A percentile compares a stretch with the other conserved stretches of the same genome.
Evolutionary conservation across 495 filamentous ascomycete genomes (phyloP).

Genomic region (Penicillium turbatum): DNA sequence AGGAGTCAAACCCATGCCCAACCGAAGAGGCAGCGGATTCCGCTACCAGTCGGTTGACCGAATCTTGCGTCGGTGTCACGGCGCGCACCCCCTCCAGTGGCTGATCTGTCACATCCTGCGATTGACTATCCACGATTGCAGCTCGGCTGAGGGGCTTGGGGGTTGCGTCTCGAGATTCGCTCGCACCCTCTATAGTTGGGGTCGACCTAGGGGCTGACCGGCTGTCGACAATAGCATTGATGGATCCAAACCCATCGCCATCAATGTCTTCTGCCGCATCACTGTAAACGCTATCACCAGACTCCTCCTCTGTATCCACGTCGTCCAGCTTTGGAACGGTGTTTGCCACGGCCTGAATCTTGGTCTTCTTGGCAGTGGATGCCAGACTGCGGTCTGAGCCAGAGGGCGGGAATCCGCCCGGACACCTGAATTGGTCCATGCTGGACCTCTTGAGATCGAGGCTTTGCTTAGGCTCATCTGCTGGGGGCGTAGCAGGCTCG

Average conservation of each 20-base stretch:
- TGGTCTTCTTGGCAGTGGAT: constrained; percentile 5
- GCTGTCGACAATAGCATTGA: constrained; percentile 77
- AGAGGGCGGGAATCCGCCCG: constrained; percentile 35
- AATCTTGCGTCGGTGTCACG: constrained; percentile 19
- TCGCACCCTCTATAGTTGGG: constrained; percentile 2
- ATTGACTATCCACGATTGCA: constrained; percentile 11
- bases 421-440: constrained; percentile 32
- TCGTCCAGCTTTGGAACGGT: constrained; percentile 18
- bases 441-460: constrained; percentile 37
- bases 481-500: constrained; percentile 24
- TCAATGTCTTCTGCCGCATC: constrained; percentile 82
- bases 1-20: constrained; percentile 16
- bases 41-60: constrained; percentile 12
- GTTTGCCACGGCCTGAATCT: constrained; percentile 7
- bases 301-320: constrained; percentile 47
- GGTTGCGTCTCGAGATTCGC: constrained; percentile 23
- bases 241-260: constrained; percentile 72
- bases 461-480: constrained; percentile 25
- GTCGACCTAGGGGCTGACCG: constrained; percentile 26
- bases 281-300: constrained; percentile 70
- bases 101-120: constrained; percentile 14
- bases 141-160: constrained; percentile 13
- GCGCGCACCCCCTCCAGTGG: constrained; percentile 22
- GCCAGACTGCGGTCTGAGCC: constrained; percentile 23
- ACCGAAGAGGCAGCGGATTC: constrained; percentile 19